A percentile compares a stretch with the other conserved stretches of the same genome.
Evolutionary conservation across 345 rosid species (phyloP).

Genomic region (Isatis tinctoria): DNA sequence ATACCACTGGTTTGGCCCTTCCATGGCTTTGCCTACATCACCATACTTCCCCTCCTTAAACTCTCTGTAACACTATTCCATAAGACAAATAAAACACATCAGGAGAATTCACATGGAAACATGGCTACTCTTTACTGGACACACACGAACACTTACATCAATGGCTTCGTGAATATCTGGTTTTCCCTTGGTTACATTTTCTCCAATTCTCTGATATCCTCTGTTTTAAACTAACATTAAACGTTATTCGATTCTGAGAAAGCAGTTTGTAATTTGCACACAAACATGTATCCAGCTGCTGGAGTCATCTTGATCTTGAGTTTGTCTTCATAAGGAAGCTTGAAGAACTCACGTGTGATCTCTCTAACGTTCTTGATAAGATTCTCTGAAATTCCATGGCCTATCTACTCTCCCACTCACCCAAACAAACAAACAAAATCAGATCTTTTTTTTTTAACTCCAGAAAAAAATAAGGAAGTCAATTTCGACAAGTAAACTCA

Average conservation of each 20-base stretch:
- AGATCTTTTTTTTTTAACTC: neutral
- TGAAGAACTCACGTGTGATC: conserved; percentile 46
- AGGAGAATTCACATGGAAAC: neutral
- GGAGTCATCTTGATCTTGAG: conserved; percentile 69
- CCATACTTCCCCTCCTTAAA: conserved; percentile 67
- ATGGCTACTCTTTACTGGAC: neutral
- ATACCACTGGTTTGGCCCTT: conserved; percentile 81
- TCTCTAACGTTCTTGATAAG: conserved; percentile 50
- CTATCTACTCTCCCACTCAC: conserved; percentile 48
- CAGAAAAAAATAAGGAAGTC: neutral
- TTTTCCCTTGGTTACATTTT: conserved; percentile 76
- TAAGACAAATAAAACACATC: neutral
- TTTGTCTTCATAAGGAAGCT: conserved; percentile 62
- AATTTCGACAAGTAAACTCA: neutral
- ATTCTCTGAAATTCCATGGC: conserved; percentile 70
- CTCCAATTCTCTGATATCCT: conserved; percentile 80
- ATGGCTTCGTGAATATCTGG: conserved; percentile 86
- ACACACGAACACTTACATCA: conserved; percentile 46
- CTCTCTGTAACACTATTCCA: conserved; percentile 64
- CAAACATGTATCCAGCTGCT: conserved; percentile 72
- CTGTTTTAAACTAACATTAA: conserved; percentile 41
- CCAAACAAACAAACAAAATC: neutral
- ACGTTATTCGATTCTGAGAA: neutral
- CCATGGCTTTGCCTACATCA: conserved; percentile 62
- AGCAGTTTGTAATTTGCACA: neutral